A percentile compares a stretch with the other conserved stretches of the same genome.
phyloP scores from a whole-genome alignment of 2,329 filamentous ascomycete genomes.

The Volutella citrinella region DNA sequence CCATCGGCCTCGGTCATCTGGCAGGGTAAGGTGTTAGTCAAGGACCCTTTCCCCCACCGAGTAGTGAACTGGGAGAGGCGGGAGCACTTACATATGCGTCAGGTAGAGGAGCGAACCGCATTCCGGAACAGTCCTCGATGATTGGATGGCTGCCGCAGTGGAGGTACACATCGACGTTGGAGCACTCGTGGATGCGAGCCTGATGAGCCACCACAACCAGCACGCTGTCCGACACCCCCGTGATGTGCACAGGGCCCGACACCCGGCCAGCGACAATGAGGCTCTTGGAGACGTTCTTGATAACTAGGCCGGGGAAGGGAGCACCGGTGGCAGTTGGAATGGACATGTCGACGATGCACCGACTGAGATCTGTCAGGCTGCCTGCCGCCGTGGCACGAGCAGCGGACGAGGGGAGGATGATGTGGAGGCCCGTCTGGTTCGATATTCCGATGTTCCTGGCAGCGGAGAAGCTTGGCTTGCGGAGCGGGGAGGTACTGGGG shows the following conservation, averaged over 20 bases:
- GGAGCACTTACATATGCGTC: slow-evolving; percentile 59
- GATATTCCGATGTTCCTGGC: slow-evolving; percentile 62
- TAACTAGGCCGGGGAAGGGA: slow-evolving; percentile 65
- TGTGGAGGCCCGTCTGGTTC: slow-evolving; percentile 66
- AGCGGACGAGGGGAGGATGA: slow-evolving; percentile 71
- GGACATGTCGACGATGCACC: slow-evolving; percentile 79
- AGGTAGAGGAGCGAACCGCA: slow-evolving; percentile 79
- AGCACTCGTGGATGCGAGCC: slow-evolving; percentile 87
- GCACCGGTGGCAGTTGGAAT: slow-evolving; percentile 53
- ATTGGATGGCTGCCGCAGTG: slow-evolving; percentile 82
- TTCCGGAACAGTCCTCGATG: slow-evolving; percentile 79
- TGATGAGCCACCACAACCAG: slow-evolving; percentile 80
- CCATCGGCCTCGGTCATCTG: slow-evolving; percentile 29
- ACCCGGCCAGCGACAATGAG: slow-evolving; percentile 78
- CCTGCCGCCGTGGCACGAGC: slow-evolving; percentile 71
- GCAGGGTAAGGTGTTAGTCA: too few relatives aligned
- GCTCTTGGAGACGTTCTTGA: slow-evolving; percentile 68
- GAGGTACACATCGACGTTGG: slow-evolving; percentile 79
- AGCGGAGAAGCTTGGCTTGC: slow-evolving; percentile 63
- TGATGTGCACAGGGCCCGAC: slow-evolving; percentile 79
- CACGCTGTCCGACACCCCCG: slow-evolving; percentile 67
- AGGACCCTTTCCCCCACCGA: too few relatives aligned
- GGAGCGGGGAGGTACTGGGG: slow-evolving; percentile 38
- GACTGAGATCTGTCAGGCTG: slow-evolving; percentile 64
- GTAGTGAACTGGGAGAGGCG: too few relatives aligned